A percentile compares a stretch with the other conserved stretches of the same genome.
Conservation (phyloP, 495 filamentous ascomycete species). For the Penicillium verhagenii region DNA sequence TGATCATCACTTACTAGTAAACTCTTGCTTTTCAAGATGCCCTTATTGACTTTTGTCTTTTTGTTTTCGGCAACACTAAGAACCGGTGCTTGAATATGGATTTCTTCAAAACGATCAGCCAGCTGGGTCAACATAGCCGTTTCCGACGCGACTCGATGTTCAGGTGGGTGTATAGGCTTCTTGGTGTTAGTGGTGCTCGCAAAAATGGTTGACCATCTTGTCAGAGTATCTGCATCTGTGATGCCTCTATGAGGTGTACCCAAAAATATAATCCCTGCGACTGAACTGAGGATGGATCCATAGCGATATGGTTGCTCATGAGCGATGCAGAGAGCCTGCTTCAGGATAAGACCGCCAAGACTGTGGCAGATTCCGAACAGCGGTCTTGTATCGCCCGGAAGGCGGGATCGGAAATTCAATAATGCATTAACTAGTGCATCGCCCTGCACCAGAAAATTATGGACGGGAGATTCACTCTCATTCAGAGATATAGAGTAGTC, state of each 20-base stretch:
- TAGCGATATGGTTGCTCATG: slow-evolving; percentile 15
- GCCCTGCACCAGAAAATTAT: not conserved
- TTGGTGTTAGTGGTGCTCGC: not conserved
- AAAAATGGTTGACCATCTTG: not conserved
- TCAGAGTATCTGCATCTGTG: not conserved
- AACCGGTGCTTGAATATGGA: slow-evolving; percentile 17
- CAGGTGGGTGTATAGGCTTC: not conserved
- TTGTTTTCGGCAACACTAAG: slow-evolving; percentile 9
- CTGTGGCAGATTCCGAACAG: slow-evolving; percentile 31
- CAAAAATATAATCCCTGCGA: slow-evolving; percentile 28
- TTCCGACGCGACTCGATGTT: not conserved
- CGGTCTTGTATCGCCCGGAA: not conserved
- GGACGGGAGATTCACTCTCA: not conserved
- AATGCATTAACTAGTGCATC: not conserved
- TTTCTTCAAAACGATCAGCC: slow-evolving; percentile 17
- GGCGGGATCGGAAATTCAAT: not conserved
- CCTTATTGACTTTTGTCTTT: not conserved
- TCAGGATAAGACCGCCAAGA: slow-evolving; percentile 46
- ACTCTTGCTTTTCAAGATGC: not conserved
- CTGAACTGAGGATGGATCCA: slow-evolving; percentile 27
- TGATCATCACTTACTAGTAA: not conserved
- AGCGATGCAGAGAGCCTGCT: slow-evolving; percentile 39
- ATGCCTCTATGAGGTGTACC: not conserved
- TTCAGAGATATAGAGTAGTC: not conserved
- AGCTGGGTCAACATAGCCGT: slow-evolving; percentile 15